These are phyloP conservation scores for Tolypocladium amazonense DNA, from an alignment of 2,329 filamentous ascomycete species.

Conservation along the genomic window DNA sequence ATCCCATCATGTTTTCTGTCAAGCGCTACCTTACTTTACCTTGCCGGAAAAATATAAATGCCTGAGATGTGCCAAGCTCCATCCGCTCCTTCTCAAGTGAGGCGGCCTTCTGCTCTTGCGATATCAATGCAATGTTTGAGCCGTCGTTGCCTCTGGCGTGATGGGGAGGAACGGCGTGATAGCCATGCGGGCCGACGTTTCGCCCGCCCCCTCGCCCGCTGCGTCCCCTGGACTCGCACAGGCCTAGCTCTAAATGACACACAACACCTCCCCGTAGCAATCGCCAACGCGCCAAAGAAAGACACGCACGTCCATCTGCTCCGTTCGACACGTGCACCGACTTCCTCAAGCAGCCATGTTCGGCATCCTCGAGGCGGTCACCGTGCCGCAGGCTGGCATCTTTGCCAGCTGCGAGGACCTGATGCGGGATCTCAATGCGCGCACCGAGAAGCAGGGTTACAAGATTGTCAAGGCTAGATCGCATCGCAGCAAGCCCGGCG, in stretches of 20 bases:
- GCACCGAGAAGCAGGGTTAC: conserved; percentile 33
- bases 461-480: conserved; percentile 34
- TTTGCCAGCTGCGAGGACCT: conserved; percentile 31
- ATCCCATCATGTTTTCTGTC: neutral
- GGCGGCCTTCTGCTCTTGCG: too few relatives aligned
- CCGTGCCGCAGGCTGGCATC: conserved; percentile 23
- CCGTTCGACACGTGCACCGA: conserved; percentile 9
- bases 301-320: conserved; percentile 12
- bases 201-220: neutral
- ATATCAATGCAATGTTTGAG: too few relatives aligned
- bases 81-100: neutral
- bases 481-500: conserved; percentile 29
- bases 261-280: conserved; percentile 5
- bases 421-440: conserved; percentile 26
- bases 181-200: neutral
- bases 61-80: neutral
- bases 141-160: too few relatives aligned
- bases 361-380: conserved; percentile 29
- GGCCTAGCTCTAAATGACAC: conserved; percentile 8
- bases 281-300: conserved; percentile 2
- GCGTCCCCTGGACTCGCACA: conserved; percentile 4
- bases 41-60: too few relatives aligned
- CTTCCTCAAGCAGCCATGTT: conserved; percentile 24
- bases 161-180: neutral
- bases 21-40: neutral